These are phyloP conservation scores for Suhomyces guaymorum DNA, from an alignment of 1,139 yeast species.

Conservation along the genomic window DNA sequence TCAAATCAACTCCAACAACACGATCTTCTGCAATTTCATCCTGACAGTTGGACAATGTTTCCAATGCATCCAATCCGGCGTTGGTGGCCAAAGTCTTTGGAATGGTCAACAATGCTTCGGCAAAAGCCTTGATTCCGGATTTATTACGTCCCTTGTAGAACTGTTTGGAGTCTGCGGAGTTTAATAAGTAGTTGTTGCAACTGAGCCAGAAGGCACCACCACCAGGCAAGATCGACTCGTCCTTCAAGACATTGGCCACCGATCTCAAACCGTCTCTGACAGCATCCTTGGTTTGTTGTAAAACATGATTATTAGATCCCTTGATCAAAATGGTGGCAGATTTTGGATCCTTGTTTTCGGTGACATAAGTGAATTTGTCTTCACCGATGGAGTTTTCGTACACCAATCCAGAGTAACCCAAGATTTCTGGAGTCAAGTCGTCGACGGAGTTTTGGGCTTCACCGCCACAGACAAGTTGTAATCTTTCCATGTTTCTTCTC, in stretches of 20 bases:
- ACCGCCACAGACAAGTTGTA: slow-evolving; percentile 95
- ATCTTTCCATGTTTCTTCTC: slow-evolving; percentile 98
- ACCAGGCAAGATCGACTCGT: slow-evolving; percentile 86
- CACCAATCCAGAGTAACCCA: slow-evolving; percentile 90
- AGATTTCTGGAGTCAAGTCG: slow-evolving; percentile 77
- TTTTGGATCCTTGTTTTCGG: slow-evolving; percentile 89
- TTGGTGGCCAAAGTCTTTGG: slow-evolving; percentile 93
- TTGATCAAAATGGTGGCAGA: slow-evolving; percentile 89
- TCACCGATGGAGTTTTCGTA: slow-evolving; percentile 94
- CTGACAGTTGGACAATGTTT: slow-evolving; percentile 84
- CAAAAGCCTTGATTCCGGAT: slow-evolving; percentile 90
- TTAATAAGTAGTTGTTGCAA: slow-evolving; percentile 66
- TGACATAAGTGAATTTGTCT: slow-evolving; percentile 94
- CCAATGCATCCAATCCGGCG: slow-evolving; percentile 92
- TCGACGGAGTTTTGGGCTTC: slow-evolving; percentile 98
- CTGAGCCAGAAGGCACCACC: slow-evolving; percentile 95
- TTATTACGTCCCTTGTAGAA: slow-evolving; percentile 86
- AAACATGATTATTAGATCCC: slow-evolving; percentile 87
- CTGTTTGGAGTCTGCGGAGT: slow-evolving; percentile 48
- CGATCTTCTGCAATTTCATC: slow-evolving; percentile 85
- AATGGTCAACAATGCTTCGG: slow-evolving; percentile 84
- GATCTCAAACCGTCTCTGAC: slow-evolving; percentile 96
- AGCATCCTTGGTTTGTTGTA: slow-evolving; percentile 94
- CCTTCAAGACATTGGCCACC: slow-evolving; percentile 87
- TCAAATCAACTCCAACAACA: slow-evolving; percentile 86